Evolutionary conservation across 768 basidiomycete genomes (phyloP), one percentile per base, ranked within the genome.

Genomic region (Cystofilobasidium capitatum): DNA sequence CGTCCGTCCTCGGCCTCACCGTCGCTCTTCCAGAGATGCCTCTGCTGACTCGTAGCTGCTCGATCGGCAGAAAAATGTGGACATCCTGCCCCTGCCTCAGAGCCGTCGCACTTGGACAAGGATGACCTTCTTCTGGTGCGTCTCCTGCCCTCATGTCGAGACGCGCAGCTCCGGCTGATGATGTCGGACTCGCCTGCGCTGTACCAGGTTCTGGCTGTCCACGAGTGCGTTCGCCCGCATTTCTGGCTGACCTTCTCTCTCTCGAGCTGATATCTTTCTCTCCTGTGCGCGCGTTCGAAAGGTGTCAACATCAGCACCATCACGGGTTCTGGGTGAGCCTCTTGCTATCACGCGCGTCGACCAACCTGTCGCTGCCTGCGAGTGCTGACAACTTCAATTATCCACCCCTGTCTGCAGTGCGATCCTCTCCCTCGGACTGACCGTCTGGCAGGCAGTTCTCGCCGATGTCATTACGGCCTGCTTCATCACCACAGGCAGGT

Each of bases 371-470:
- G n/a, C n/a, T n/a, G n/a, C n/a, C n/a, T n/a, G n/a, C n/a, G n/a
- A n/a, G n/a, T n/a, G n/a, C n/a, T n/a, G n/a, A n/a, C n/a, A n/a
- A n/a, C n/a, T n/a, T n/a, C n/a, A n/a, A n/a, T n/a, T n/a, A n/a
- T n/a, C n/a, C n/a, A n/a, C n/a, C n/a, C n/a, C n/a, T n/a, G n/a
- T n/a, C n/a, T n/a, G n/a, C n/a, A n/a, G n/a, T n/a, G n/a, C 74
- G 13, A 44, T 75, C 14, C 71, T 76, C 3, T 64, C 72, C 20
- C 67, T 76, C 13, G 60, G 54, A 10, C 58, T 75, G 58, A 62
- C 64, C 26, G 63, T 72, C 59, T 70, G 65, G 26, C 72, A 76
- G 61, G 71, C 74, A 3, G 71, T 74, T 62, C 54, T 71, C 8
- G 69, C 45, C 6, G 70, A 72, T n/a, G 62, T 74, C 44, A 65